phyloP scores from a whole-genome alignment of 2,329 filamentous ascomycete species.

The Elsinoe ampelina region DNA sequence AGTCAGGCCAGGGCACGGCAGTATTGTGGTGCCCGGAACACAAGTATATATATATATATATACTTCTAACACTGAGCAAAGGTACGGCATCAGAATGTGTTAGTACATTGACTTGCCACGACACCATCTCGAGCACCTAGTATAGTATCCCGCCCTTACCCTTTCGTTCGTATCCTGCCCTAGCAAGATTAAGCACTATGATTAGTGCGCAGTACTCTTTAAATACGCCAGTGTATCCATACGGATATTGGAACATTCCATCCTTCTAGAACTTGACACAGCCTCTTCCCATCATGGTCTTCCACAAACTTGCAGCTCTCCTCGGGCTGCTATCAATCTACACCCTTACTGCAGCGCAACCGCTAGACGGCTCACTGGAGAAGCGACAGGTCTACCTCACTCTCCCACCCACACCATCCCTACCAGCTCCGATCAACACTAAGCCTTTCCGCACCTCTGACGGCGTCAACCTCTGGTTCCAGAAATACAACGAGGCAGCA shows the following conservation, averaged over 20 bases:
- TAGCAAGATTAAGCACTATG: background rate
- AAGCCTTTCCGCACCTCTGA: background rate
- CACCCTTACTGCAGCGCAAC: background rate
- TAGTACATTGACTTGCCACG: too few relatives aligned
- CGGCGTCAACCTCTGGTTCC: conserved; percentile 34
- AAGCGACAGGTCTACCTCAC: conserved; percentile 16
- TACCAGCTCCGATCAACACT: conserved; percentile 29
- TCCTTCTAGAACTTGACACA: background rate
- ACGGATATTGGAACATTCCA: background rate
- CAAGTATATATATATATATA: too few relatives aligned
- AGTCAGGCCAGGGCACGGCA: too few relatives aligned
- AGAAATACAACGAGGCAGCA: conserved; percentile 32
- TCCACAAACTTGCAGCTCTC: background rate
- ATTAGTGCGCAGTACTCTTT: background rate
- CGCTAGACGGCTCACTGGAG: background rate
- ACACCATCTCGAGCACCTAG: background rate
- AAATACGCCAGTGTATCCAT: too few relatives aligned
- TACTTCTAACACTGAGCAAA: too few relatives aligned
- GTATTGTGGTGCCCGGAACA: too few relatives aligned
- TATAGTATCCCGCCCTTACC: background rate
- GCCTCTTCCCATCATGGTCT: background rate
- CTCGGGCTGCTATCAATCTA: background rate
- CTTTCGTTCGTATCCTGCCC: background rate
- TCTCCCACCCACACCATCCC: conserved; percentile 31
- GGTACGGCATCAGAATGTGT: too few relatives aligned